phyloP scores from a whole-genome alignment of 2,329 filamentous ascomycete species.

The Sordariomycetes sp. region DNA sequence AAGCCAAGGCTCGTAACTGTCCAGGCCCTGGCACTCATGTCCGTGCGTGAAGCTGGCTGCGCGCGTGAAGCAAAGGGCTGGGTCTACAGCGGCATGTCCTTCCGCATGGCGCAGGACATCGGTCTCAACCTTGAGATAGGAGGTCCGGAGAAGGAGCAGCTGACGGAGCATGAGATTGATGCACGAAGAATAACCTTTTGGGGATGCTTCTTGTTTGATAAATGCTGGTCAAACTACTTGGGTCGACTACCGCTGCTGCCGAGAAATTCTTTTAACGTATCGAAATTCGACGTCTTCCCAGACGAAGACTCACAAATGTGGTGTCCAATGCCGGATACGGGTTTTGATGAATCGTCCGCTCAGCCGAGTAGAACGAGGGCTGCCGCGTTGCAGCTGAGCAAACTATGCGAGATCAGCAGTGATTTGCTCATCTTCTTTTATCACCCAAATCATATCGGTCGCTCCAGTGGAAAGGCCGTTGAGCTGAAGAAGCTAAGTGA shows the following conservation, averaged over 20 bases:
- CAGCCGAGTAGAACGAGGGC: conserved; percentile 80
- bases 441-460: conserved; percentile 60
- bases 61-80: conserved; percentile 91
- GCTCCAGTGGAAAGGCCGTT: conserved; percentile 62
- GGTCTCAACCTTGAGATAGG: conserved; percentile 80
- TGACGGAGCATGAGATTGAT: conserved; percentile 79
- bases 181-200: conserved; percentile 88
- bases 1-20: conserved; percentile 82
- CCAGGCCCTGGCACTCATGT: conserved; percentile 91
- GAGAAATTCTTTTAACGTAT: conserved; percentile 68
- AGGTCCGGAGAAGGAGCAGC: conserved; percentile 48
- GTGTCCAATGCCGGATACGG: conserved; percentile 82
- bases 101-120: conserved; percentile 92
- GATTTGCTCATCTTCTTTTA: conserved; percentile 88
- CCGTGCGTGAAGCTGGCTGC: conserved; percentile 89
- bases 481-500: conserved; percentile 92
- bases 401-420: conserved; percentile 86
- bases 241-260: conserved; percentile 84
- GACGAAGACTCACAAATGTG: conserved; percentile 78
- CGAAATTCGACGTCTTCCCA: conserved; percentile 86
- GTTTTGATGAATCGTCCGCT: conserved; percentile 60
- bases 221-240: conserved; percentile 97
- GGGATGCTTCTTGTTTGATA: conserved; percentile 98
- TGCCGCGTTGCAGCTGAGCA: conserved; percentile 70
- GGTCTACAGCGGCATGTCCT: conserved; percentile 98